Evolutionary conservation across 2,329 filamentous ascomycete genomes (phyloP), one percentile per base, ranked within the genome.

Genomic region (Davidsoniella neocaledoniae): DNA sequence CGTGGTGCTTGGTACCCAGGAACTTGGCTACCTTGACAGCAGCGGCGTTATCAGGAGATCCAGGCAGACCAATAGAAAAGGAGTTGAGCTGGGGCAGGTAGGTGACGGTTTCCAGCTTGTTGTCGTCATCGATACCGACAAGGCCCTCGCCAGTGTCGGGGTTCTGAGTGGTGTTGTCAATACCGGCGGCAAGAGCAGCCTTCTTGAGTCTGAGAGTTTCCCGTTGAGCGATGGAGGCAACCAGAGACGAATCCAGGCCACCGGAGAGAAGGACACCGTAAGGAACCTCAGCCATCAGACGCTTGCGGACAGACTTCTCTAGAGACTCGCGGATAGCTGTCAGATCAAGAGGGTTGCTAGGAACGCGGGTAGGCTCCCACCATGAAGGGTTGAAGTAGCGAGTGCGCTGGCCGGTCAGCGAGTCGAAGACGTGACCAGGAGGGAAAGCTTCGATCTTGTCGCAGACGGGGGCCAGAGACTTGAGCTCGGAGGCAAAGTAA

Each of bases 281-380:
- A 14, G 91, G 91, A 36, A 98, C 91, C 68, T 98, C 91, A 19
- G 91, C 91, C 91, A 98, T 98, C 64, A 98, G 74, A 57, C 91
- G 82, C 72, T 98, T 98, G 61, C 90, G 79, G 51, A 98, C 91
- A 9, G 91, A 80, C 66, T 80, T 84, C 73, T 96, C 91, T 54
- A 98, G 73, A 1, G 82, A 80, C 62, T 82, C 76, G 57, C 91
- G 79, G 58, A 98, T 74, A 48, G 77, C 63, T 71, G 83, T 93
- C 63, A 87, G 79, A 68, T 96, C 85, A 53, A 94, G 69, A 0
- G 90, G 86, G 16, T 74, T 81, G 48, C 80, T 73, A 14, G 91
- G 91, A 38, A 94, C 76, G 61, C 77, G 83, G 60, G 72, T 68
- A 41, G 82, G 79, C 60, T 98, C 86, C 77, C 88, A 87, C 91